A percentile compares a stretch with the other conserved stretches of the same genome.
Evolutionary conservation across 306 rosid species (phyloP).

Genomic region (Glycine tomentella): DNA sequence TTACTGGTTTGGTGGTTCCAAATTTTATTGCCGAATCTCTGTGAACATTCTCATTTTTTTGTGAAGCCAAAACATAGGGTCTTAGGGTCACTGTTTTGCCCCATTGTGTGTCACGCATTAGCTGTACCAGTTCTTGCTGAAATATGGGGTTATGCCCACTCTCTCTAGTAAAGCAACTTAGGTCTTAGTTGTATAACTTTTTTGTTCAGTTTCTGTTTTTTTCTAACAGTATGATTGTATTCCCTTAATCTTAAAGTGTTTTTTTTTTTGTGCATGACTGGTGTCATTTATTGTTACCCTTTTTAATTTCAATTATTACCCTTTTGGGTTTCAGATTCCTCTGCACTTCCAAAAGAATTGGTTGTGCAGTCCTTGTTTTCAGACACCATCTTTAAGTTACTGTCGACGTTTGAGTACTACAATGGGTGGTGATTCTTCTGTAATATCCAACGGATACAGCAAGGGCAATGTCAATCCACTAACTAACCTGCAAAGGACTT

Average conservation of each 20-base stretch:
- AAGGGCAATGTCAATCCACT: constrained; percentile 55
- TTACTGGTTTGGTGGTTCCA: neutral
- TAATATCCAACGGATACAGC: constrained; percentile 43
- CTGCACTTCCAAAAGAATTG: constrained; percentile 59
- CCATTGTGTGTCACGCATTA: neutral
- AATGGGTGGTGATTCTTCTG: constrained; percentile 71
- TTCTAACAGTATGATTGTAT: neutral
- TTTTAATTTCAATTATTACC: neutral
- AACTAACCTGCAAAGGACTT: constrained; percentile 69
- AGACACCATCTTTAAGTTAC: constrained; percentile 39
- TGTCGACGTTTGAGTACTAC: constrained; percentile 42
- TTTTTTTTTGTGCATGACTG: neutral
- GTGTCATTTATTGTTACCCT: constrained; percentile 10
- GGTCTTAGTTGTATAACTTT: neutral
- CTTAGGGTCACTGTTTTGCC: constrained; percentile 14
- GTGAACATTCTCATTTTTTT: neutral
- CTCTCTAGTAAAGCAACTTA: constrained; percentile 2
- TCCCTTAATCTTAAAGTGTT: constrained; percentile 2
- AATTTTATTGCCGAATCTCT: constrained; percentile 1
- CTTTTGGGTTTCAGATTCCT: constrained; percentile 52
- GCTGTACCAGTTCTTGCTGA: neutral
- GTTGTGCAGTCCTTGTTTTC: constrained; percentile 56
- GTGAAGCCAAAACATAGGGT: constrained; percentile 3
- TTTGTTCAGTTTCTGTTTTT: neutral
- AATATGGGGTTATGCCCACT: neutral